Evolutionary conservation across 208 protist genomes (phyloP).

Genomic region (Naegleria fowleri): DNA sequence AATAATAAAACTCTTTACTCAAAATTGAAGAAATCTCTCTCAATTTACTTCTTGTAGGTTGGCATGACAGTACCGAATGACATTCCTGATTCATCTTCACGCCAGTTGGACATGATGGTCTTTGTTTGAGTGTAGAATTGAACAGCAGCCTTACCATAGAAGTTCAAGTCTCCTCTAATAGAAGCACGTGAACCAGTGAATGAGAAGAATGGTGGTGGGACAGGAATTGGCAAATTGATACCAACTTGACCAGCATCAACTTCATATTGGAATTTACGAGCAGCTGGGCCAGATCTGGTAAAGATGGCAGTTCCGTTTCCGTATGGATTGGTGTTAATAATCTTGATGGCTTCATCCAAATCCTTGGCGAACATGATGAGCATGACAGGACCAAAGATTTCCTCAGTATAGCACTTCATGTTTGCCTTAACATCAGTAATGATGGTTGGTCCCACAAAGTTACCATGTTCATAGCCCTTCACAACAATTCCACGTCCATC

Average conservation of each 20-base stretch:
- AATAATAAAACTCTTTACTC: too few relatives aligned
- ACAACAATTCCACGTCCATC: conserved; percentile 53
- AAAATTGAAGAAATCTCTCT: not conserved
- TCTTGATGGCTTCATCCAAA: conserved; percentile 77
- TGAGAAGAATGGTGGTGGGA: conserved; percentile 81
- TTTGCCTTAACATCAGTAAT: conserved; percentile 61
- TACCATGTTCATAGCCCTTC: conserved; percentile 60
- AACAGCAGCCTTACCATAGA: conserved; percentile 76
- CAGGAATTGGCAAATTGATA: conserved; percentile 85
- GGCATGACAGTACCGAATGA: not conserved
- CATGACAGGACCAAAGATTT: conserved; percentile 82
- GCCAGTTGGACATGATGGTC: conserved; percentile 72
- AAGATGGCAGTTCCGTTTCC: conserved; percentile 85
- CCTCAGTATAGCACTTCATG: conserved; percentile 69
- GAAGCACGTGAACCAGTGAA: conserved; percentile 76
- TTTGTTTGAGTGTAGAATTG: conserved; percentile 81
- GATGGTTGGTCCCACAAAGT: conserved; percentile 81
- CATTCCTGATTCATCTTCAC: conserved; percentile 12
- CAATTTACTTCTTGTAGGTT: conserved; percentile 15
- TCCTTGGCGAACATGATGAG: conserved; percentile 51
- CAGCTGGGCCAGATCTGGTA: conserved; percentile 64
- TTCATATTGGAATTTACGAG: conserved; percentile 74
- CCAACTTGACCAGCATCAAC: conserved; percentile 75
- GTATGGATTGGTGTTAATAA: conserved; percentile 78
- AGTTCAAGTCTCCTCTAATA: conserved; percentile 69